Conservation (phyloP, 148 eudicot genomes). For the Limonium bicolor region DNA sequence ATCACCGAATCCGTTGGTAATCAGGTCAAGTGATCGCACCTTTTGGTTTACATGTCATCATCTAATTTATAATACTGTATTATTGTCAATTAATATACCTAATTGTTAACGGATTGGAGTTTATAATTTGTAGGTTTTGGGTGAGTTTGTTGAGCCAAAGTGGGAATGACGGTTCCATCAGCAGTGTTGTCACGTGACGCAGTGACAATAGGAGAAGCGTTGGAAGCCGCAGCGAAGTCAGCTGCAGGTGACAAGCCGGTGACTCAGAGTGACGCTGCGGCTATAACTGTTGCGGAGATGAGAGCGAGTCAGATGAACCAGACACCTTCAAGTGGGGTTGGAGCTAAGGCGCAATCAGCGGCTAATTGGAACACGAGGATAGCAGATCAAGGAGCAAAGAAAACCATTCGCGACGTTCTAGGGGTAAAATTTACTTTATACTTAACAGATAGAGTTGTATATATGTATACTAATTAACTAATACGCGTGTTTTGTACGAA, state of each 20-base stretch:
- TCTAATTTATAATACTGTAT: too few relatives aligned
- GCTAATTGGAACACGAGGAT: constrained; percentile 29
- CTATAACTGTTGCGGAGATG: constrained; percentile 68
- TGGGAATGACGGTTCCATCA: neutral
- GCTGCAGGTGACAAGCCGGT: constrained; percentile 49
- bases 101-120: too few relatives aligned
- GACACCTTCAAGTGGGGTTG: constrained; percentile 26
- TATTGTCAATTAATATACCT: too few relatives aligned
- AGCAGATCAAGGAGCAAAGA: constrained; percentile 16
- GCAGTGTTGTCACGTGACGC: constrained; percentile 2
- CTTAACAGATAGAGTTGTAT: neutral
- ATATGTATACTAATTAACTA: too few relatives aligned
- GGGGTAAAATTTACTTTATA: constrained; percentile 15
- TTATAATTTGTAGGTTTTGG: neutral
- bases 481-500: too few relatives aligned
- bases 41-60: too few relatives aligned
- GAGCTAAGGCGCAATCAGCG: constrained; percentile 34
- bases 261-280: constrained; percentile 58
- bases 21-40: neutral
- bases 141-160: constrained; percentile 1
- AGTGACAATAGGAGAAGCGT: constrained; percentile 55
- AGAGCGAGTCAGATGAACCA: constrained; percentile 30
- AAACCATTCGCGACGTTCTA: constrained; percentile 36
- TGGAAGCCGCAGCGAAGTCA: constrained; percentile 31
- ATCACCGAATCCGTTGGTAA: neutral